Evolutionary conservation across 768 basidiomycete species (phyloP), one percentile per base, ranked within the genome.

Genomic region (Saitozyma sp.): DNA sequence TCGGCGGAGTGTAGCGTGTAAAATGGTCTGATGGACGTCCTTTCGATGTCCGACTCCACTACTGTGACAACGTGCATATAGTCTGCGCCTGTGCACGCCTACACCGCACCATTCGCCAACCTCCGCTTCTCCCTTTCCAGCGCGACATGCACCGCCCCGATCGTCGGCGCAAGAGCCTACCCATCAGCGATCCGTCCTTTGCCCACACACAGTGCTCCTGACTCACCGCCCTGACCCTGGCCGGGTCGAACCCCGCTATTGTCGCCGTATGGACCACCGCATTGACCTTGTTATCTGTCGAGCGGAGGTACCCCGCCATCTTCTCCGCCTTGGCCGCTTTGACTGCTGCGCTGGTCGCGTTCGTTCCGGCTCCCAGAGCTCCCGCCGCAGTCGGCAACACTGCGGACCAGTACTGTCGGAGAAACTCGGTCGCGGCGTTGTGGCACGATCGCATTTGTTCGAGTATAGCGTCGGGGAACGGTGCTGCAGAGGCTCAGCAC

Each of bases 371-470:
- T 6, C 82, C 80, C 3, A 85, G 76, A 0, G 84, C 82, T 58
- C 84, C 62, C 14, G 78, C 68, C 1, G 78, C 70, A 7, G 89
- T 86, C 6, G 92, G 94, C 65, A 92, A 89, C 54, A 90, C 85
- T 1, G 92, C 85, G 2, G 88, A 84, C 93, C 94, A 98, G 77
- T 92, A 97, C 76, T 98, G 96, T 38, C 95, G 87, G 13, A 99
- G 83, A 77, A 98, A 96, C 76, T 99, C 96, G 72, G 92, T 93
- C 10, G 94, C 89, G 3, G 94, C 89, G 1, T 91, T 91, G 74
- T 96, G 92, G 72, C 90, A 92, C 0, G 89, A 89, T 16, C 86
- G 87, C 85, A 97, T 89, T 80, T 92, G 88, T 59, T 86, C 83
- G 70, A 91, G 87, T 45, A 95, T 82, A 2, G 83, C 84, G 54